Conservation (phyloP, 805 yeast species). For the Brettanomyces bruxellensis region DNA sequence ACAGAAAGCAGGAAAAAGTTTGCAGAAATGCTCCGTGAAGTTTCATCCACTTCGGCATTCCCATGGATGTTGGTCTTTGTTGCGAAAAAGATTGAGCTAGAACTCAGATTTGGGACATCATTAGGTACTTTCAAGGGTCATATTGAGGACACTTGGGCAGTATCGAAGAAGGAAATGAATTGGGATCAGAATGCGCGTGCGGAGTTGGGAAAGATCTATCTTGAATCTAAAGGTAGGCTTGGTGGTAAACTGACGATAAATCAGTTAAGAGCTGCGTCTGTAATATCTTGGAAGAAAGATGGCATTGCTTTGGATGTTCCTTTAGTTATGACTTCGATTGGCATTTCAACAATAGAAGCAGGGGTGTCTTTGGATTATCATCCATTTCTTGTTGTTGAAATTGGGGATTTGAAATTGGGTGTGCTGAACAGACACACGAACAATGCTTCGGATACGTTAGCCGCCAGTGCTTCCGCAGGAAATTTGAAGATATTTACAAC, state of each 20-base stretch:
- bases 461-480: conserved; percentile 39
- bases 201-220: conserved; percentile 42
- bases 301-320: conserved; percentile 45
- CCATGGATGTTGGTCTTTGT: conserved; percentile 67
- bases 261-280: conserved; percentile 48
- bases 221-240: conserved; percentile 67
- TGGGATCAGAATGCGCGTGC: conserved; percentile 65
- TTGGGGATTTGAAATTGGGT: conserved; percentile 39
- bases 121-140: conserved; percentile 55
- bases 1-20: conserved; percentile 23
- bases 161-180: conserved; percentile 53
- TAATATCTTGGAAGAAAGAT: conserved; percentile 60
- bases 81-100: conserved; percentile 41
- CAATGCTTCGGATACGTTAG: conserved; percentile 49
- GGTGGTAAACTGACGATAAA: conserved; percentile 56
- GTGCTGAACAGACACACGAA: conserved; percentile 53
- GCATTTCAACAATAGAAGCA: conserved; percentile 44
- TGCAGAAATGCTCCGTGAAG: conserved; percentile 43
- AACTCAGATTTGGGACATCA: conserved; percentile 76
- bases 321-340: conserved; percentile 50
- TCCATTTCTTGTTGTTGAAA: conserved; percentile 58
- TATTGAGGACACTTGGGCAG: conserved; percentile 57
- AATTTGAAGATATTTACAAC: conserved; percentile 60
- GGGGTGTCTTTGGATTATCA: conserved; percentile 80
- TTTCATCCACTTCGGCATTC: conserved; percentile 51